Percentiles rank a stretch among this genome's conserved stretches.
These are phyloP conservation scores for Scedosporium dehoogii DNA, from an alignment of 2,329 filamentous ascomycete genomes.

Conservation along the genomic window DNA sequence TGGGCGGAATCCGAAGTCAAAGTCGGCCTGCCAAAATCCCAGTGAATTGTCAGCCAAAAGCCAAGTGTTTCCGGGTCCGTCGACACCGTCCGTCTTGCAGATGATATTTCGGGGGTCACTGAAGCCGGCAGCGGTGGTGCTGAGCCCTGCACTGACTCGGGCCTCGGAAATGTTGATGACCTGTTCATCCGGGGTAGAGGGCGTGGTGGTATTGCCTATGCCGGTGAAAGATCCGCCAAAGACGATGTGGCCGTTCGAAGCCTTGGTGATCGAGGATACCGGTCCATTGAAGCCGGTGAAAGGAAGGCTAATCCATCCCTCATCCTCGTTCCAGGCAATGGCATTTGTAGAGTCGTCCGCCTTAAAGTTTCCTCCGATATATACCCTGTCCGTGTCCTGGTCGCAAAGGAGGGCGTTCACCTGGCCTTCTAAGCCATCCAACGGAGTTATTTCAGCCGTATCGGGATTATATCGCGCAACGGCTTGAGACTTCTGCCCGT, in stretches of 20 bases:
- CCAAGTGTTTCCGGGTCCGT: slow-evolving; percentile 72
- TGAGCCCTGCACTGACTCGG: slow-evolving; percentile 57
- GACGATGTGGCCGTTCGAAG: slow-evolving; percentile 72
- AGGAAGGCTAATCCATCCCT: slow-evolving; percentile 69
- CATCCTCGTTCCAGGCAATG: slow-evolving; percentile 62
- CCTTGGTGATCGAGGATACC: slow-evolving; percentile 74
- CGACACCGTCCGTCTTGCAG: slow-evolving; percentile 61
- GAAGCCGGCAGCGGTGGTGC: slow-evolving; percentile 53
- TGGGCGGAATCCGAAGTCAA: slow-evolving; percentile 76
- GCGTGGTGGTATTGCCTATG: slow-evolving; percentile 67
- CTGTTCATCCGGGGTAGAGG: slow-evolving; percentile 60
- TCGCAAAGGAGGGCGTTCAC: slow-evolving; percentile 82
- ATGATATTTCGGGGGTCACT: slow-evolving; percentile 71
- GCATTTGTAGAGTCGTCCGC: slow-evolving; percentile 80
- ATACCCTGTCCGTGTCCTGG: slow-evolving; percentile 64
- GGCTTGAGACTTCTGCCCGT: slow-evolving; percentile 62
- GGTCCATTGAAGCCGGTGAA: slow-evolving; percentile 94
- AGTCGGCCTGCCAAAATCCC: slow-evolving; percentile 76
- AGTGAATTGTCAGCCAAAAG: slow-evolving; percentile 58
- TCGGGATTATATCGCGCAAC: slow-evolving; percentile 74
- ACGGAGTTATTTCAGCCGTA: slow-evolving; percentile 57
- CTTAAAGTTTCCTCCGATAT: slow-evolving; percentile 80
- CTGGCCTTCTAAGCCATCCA: slow-evolving; percentile 72
- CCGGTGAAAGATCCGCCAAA: slow-evolving; percentile 89
- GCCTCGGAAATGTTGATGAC: slow-evolving; percentile 77